Evolutionary conservation across 2,329 filamentous ascomycete genomes (phyloP), one percentile per base, ranked within the genome.

Genomic region (Aspergillus sp.): DNA sequence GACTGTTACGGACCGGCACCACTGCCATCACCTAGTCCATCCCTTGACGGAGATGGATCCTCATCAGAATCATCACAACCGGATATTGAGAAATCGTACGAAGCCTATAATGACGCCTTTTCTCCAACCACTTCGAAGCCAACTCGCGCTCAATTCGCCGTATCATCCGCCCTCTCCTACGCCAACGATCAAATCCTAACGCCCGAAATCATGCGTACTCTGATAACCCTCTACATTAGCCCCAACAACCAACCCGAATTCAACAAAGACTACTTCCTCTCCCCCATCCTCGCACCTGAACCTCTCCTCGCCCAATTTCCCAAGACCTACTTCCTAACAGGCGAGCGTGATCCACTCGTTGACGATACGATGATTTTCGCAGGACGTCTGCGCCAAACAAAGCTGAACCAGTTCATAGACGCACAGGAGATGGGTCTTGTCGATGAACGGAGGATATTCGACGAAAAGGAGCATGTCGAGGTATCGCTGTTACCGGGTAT

Each of bases 331-430:
- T 90, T 98, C 60, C 74, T 97, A 45, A 97, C 93, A 0, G 93
- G 93, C 44, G 93, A 98, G 71, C 85, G 91, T 25, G 93, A 98
- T 63, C 93, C 93, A 0, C 73, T 98, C 0, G 93, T 97, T 0
- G 93, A 98, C 62, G 93, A 98, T 65, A 98, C 93, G 0, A 89
- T 96, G 43, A 90, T 98, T 52, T 96, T 98, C 61, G 90, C 93
- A 0, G 93, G 91, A 0, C 77, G 91, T 0, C 69, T 98, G n/a
- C 78, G 90, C 5, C 82, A 90, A 52, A 88, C 90, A 2, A 95
- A 85, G 55, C 65, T 79, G 3, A 76, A 79, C 52, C 70, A 77
- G 44, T 74, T 80, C 69, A 67, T 70, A 2, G 76, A 80, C 41
- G 73, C 77, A 3, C 74, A 78, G 52, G 81, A 84, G 33, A 61